These are phyloP conservation scores for Yarrowia alimentaria DNA, from an alignment of 805 yeast genomes.

Conservation along the genomic window DNA sequence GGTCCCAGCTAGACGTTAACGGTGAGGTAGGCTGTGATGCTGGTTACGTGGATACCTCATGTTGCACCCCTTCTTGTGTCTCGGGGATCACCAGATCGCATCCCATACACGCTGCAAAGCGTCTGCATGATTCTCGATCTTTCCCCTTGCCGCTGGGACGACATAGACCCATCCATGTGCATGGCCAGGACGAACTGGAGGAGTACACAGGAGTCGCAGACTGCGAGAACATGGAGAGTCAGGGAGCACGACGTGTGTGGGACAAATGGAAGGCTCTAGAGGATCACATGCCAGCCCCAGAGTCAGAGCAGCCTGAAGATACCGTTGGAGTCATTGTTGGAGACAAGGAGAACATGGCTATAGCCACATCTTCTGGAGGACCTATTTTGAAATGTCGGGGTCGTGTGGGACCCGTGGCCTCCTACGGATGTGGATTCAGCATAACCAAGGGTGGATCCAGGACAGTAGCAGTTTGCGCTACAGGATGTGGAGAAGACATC, in stretches of 20 bases:
- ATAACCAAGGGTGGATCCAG: constrained; percentile 10
- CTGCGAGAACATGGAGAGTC: constrained; percentile 18
- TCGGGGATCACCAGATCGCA: constrained; percentile 36
- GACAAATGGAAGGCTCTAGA: constrained; percentile 6
- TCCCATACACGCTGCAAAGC: constrained; percentile 37
- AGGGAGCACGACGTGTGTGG: constrained; percentile 4
- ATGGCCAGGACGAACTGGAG: constrained; percentile 30
- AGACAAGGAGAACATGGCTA: constrained; percentile 36
- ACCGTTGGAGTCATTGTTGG: constrained; percentile 45
- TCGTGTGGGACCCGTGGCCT: constrained; percentile 46
- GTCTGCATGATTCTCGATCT: constrained; percentile 30
- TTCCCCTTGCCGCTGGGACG: constrained; percentile 7
- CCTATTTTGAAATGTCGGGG: constrained; percentile 41
- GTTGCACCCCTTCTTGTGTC: constrained; percentile 39
- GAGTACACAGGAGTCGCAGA: constrained; percentile 31
- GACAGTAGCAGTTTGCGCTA: constrained; percentile 36
- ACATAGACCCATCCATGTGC: constrained; percentile 31
- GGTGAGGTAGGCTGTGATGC: constrained; percentile 46
- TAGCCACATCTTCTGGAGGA: constrained; percentile 45
- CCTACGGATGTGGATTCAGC: constrained; percentile 42
- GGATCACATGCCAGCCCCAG: not conserved
- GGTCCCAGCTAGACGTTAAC: constrained; percentile 41
- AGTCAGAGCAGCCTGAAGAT: constrained; percentile 35
- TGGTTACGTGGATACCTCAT: constrained; percentile 31
- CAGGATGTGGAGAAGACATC: constrained; percentile 47